phyloP scores from a whole-genome alignment of 331 rosid species.

The Dryas integrifolia region DNA sequence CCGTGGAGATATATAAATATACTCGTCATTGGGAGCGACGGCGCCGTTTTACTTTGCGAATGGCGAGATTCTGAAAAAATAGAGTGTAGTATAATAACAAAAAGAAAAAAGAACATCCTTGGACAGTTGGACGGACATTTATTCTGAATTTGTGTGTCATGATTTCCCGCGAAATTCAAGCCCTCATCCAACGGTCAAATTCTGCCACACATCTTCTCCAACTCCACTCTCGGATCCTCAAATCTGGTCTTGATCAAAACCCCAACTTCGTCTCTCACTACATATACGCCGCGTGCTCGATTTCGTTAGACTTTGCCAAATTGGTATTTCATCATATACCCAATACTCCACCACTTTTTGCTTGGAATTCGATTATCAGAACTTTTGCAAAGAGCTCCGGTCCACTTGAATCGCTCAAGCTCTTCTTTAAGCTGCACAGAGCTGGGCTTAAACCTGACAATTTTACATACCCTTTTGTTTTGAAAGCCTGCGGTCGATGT shows the following conservation, averaged over 20 bases:
- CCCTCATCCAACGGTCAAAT: constrained; percentile 29
- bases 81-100: too few species aligned
- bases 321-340: constrained; percentile 38
- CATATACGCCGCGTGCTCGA: constrained; percentile 26
- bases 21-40: too few species aligned
- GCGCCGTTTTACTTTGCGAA: too few species aligned
- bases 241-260: constrained; percentile 36
- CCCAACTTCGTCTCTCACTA: constrained; percentile 24
- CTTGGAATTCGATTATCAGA: constrained; percentile 49
- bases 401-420: constrained; percentile 33
- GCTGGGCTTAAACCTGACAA: constrained; percentile 37
- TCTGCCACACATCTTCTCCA: constrained; percentile 39
- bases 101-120: too few species aligned
- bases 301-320: constrained; percentile 36
- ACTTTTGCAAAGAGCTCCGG: constrained; percentile 34
- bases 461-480: constrained; percentile 52
- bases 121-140: too few species aligned
- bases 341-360: constrained; percentile 44
- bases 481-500: constrained; percentile 44
- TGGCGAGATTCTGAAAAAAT: too few species aligned
- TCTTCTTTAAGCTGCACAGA: constrained; percentile 36
- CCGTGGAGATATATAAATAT: too few species aligned
- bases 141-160: not conserved
- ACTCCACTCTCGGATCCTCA: constrained; percentile 42
- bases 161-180: constrained; percentile 28